Conservation (phyloP, 495 filamentous ascomycete genomes). For the Penicillium robsamsonii region DNA sequence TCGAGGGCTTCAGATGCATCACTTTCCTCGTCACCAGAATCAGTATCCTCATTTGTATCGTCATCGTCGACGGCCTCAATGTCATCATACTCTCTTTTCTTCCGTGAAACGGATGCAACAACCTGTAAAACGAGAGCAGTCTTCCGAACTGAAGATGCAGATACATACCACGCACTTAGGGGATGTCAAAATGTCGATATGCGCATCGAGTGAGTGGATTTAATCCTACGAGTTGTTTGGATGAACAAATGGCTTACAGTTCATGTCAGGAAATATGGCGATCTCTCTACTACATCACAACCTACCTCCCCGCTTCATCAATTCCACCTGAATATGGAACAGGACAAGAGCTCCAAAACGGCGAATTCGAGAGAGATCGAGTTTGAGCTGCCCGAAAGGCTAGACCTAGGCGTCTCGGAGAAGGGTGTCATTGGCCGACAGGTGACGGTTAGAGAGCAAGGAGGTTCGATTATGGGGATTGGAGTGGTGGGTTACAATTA, state of each 20-base stretch:
- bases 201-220: slow-evolving; percentile 37
- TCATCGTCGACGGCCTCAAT: slow-evolving; percentile 17
- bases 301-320: slow-evolving; percentile 21
- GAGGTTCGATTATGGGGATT: slow-evolving; percentile 29
- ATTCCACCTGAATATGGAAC: slow-evolving; percentile 24
- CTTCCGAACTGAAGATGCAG: slow-evolving; percentile 29
- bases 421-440: slow-evolving; percentile 42
- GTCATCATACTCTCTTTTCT: slow-evolving; percentile 38
- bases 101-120: slow-evolving; percentile 25
- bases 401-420: slow-evolving; percentile 54
- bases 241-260: slow-evolving; percentile 7
- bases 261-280: slow-evolving; percentile 33
- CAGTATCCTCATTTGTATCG: slow-evolving; percentile 18
- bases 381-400: slow-evolving; percentile 53
- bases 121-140: slow-evolving; percentile 26
- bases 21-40: slow-evolving; percentile 30
- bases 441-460: slow-evolving; percentile 31
- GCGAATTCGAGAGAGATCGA: slow-evolving; percentile 32
- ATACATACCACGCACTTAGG: slow-evolving; percentile 20
- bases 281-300: slow-evolving; percentile 24
- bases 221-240: background rate
- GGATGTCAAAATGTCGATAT: slow-evolving; percentile 25
- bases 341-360: background rate
- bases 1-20: slow-evolving; percentile 22
- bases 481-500: slow-evolving; percentile 45